Evolutionary conservation across 345 rosid genomes (phyloP).

Genomic region (Arabidopsis arenosa): DNA sequence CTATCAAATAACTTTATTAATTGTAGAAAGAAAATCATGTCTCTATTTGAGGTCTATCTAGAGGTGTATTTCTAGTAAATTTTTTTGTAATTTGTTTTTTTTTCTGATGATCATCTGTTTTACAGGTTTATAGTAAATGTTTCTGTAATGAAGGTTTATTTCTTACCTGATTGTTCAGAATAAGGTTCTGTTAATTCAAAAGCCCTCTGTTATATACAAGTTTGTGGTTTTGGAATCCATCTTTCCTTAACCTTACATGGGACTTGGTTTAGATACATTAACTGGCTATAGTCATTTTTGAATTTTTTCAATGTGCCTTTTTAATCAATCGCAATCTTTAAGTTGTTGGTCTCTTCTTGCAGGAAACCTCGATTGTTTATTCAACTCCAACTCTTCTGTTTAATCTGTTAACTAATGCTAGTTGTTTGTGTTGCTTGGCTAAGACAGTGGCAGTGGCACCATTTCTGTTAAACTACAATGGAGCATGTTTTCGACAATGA

Average conservation of each 20-base stretch:
- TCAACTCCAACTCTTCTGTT: conserved; percentile 85
- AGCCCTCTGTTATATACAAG: conserved; percentile 66
- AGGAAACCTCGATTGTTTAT: conserved; percentile 71
- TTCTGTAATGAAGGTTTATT: no score
- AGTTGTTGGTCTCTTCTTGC: conserved; percentile 46
- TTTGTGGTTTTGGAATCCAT: conserved; percentile 71
- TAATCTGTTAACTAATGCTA: conserved; percentile 75
- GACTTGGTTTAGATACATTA: conserved; percentile 27
- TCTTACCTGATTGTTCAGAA: no score
- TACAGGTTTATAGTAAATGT: no score
- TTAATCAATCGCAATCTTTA: conserved; percentile 4
- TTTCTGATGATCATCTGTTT: no score
- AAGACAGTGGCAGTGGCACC: conserved; percentile 97
- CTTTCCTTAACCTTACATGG: conserved; percentile 29
- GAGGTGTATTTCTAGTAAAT: no score
- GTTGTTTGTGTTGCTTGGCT: conserved; percentile 49
- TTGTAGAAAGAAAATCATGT: no score
- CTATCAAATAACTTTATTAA: no score
- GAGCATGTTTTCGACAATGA: conserved; percentile 90
- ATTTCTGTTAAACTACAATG: conserved; percentile 79
- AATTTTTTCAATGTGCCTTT: neutral
- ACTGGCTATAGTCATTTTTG: conserved; percentile 15
- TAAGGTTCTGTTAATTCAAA: no score
- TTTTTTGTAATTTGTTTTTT: no score
- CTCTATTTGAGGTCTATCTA: no score